Conservation (phyloP, 1,284 basidiomycete genomes). For the Puccinia triticina region DNA sequence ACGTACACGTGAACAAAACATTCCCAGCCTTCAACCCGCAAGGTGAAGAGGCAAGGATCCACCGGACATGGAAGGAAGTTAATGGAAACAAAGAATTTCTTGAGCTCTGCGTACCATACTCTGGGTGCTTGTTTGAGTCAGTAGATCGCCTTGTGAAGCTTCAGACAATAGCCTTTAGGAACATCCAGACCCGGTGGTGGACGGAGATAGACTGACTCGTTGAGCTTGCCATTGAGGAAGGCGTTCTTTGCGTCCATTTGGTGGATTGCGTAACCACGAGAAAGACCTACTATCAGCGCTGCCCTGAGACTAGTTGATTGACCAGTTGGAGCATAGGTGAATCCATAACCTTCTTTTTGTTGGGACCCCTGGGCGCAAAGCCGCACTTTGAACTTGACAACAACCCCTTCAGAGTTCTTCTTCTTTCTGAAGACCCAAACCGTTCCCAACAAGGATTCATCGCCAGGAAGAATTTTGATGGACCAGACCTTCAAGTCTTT, state of each 20-base stretch:
- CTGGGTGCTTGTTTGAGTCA: neutral
- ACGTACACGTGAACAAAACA: neutral
- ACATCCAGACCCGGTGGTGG: neutral
- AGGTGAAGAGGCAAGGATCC: neutral
- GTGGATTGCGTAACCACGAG: neutral
- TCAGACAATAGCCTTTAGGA: neutral
- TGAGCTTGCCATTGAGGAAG: neutral
- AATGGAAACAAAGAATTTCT: neutral
- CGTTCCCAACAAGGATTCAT: neutral
- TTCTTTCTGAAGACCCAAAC: conserved; percentile 14
- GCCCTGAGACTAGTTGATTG: neutral
- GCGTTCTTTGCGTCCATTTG: neutral
- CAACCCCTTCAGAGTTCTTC: neutral
- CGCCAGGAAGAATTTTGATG: neutral
- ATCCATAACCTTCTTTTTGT: neutral
- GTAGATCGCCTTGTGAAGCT: neutral
- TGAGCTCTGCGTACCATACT: neutral
- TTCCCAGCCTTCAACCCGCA: neutral
- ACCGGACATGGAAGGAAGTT: neutral
- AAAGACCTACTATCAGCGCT: neutral
- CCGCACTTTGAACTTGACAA: neutral
- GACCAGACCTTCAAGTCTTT: neutral
- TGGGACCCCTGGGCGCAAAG: neutral
- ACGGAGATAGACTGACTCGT: neutral
- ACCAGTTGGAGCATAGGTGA: conserved; percentile 21